phyloP scores from a whole-genome alignment of 2,329 filamentous ascomycete species.

The Neofusicoccum parvum region DNA sequence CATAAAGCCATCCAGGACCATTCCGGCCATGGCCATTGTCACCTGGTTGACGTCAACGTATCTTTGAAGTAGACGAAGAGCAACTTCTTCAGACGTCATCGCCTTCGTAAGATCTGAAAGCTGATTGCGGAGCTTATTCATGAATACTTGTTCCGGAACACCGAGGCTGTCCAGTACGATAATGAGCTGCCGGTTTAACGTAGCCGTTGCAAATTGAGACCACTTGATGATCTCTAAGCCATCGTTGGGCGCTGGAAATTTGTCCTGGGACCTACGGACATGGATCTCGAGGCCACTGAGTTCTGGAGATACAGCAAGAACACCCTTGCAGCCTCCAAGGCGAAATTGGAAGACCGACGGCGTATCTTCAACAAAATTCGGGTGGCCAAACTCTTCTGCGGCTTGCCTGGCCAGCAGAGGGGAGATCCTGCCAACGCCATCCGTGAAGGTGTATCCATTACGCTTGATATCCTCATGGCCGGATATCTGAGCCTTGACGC shows the following conservation, averaged over 20 bases:
- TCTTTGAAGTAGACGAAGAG: slow-evolving; percentile 68
- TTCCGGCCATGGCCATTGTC: slow-evolving; percentile 71
- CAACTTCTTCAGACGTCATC: slow-evolving; percentile 65
- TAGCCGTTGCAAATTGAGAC: slow-evolving; percentile 74
- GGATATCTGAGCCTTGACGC: slow-evolving; percentile 54
- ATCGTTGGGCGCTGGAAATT: slow-evolving; percentile 73
- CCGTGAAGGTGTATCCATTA: slow-evolving; percentile 75
- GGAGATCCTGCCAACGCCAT: slow-evolving; percentile 94
- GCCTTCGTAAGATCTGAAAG: slow-evolving; percentile 69
- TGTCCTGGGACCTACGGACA: slow-evolving; percentile 82
- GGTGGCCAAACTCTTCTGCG: slow-evolving; percentile 67
- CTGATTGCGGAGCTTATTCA: slow-evolving; percentile 67
- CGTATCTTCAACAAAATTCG: slow-evolving; percentile 53
- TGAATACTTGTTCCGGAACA: slow-evolving; percentile 68
- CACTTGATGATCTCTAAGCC: slow-evolving; percentile 83
- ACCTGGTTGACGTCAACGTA: slow-evolving; percentile 85
- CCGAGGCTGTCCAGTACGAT: slow-evolving; percentile 79
- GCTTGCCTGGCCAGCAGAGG: slow-evolving; percentile 73
- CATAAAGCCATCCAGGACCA: slow-evolving; percentile 83
- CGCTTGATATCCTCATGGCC: slow-evolving; percentile 70
- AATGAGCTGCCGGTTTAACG: slow-evolving; percentile 88
- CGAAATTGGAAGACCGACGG: slow-evolving; percentile 92
- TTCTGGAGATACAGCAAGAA: slow-evolving; percentile 68
- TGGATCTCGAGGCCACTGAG: slow-evolving; percentile 69
- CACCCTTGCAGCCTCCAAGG: slow-evolving; percentile 88